phyloP scores from a whole-genome alignment of 2,329 filamentous ascomycete genomes.

The Rutstroemia sp. region DNA sequence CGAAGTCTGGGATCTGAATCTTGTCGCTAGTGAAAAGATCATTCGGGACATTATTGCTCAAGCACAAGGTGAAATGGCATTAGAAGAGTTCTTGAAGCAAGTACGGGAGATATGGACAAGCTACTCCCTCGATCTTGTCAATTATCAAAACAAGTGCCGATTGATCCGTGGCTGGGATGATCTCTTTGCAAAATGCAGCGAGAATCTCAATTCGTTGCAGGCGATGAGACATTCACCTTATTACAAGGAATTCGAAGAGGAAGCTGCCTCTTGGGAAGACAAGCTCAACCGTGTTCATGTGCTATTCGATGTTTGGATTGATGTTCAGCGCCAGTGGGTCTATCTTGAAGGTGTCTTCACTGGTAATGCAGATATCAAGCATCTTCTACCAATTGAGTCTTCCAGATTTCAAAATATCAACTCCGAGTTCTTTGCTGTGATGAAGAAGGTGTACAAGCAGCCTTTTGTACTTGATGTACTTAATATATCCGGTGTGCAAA shows the following conservation, averaged over 20 bases:
- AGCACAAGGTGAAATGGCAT: conserved; percentile 94
- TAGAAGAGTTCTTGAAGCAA: conserved; percentile 95
- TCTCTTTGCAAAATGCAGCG: conserved; percentile 95
- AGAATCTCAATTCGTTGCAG: conserved; percentile 94
- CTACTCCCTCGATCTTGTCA: conserved; percentile 88
- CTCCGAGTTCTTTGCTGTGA: conserved; percentile 95
- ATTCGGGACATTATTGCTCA: conserved; percentile 92
- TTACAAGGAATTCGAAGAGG: conserved; percentile 98
- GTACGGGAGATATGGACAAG: conserved; percentile 96
- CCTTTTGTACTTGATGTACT: conserved; percentile 94
- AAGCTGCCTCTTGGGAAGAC: conserved; percentile 94
- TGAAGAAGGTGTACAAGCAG: conserved; percentile 98
- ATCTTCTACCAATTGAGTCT: conserved; percentile 91
- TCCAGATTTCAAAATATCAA: conserved; percentile 99
- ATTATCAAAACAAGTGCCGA: conserved; percentile 96
- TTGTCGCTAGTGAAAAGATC: conserved; percentile 76
- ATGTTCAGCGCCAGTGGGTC: conserved; percentile 99
- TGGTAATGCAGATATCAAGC: conserved; percentile 97
- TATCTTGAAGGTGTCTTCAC: conserved; percentile 99
- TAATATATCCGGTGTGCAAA: conserved; percentile 91
- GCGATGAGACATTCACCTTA: conserved; percentile 99
- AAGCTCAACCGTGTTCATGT: conserved; percentile 96
- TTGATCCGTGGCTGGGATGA: conserved; percentile 98
- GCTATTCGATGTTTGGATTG: conserved; percentile 98
- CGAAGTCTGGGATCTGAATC: conserved; percentile 95